Conservation (phyloP, 306 rosid species). For the Hippophae tibetana region DNA sequence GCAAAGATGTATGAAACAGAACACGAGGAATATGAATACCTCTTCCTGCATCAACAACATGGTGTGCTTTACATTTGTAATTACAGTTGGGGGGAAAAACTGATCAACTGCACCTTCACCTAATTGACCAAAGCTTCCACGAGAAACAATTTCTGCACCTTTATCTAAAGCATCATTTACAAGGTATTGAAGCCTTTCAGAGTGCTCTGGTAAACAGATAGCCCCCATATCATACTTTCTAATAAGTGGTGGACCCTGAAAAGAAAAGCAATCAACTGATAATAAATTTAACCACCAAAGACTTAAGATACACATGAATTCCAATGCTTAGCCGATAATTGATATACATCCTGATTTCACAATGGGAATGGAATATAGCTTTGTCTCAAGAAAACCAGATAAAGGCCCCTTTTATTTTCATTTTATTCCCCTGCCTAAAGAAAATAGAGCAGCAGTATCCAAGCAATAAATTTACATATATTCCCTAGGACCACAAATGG, state of each 20-base stretch:
- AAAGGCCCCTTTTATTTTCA: not conserved
- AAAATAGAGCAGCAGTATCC: not conserved
- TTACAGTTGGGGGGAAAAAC: conserved; percentile 80
- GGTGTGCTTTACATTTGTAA: conserved; percentile 75
- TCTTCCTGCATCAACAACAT: conserved; percentile 98
- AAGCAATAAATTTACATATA: not conserved
- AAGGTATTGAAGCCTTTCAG: conserved; percentile 84
- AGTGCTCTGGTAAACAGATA: conserved; percentile 86
- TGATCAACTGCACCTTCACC: conserved; percentile 90
- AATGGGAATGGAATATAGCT: not conserved
- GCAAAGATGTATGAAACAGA: conserved; percentile 11
- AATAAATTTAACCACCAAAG: not conserved
- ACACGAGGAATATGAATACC: conserved; percentile 35
- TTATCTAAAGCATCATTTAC: conserved; percentile 75
- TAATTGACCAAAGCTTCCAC: conserved; percentile 83
- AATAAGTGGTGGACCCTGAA: conserved; percentile 81
- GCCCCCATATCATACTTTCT: conserved; percentile 96
- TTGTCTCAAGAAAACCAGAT: not conserved
- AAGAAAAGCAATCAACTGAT: conserved; percentile 19
- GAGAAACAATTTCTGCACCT: conserved; percentile 82
- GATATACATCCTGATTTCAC: not conserved
- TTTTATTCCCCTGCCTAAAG: conserved; percentile 3
- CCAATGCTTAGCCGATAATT: not conserved
- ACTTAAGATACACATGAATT: not conserved
- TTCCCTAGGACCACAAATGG: not conserved